These are phyloP conservation scores for Microstroma glucosiphilum DNA, from an alignment of 1,284 basidiomycete species.

Conservation along the genomic window DNA sequence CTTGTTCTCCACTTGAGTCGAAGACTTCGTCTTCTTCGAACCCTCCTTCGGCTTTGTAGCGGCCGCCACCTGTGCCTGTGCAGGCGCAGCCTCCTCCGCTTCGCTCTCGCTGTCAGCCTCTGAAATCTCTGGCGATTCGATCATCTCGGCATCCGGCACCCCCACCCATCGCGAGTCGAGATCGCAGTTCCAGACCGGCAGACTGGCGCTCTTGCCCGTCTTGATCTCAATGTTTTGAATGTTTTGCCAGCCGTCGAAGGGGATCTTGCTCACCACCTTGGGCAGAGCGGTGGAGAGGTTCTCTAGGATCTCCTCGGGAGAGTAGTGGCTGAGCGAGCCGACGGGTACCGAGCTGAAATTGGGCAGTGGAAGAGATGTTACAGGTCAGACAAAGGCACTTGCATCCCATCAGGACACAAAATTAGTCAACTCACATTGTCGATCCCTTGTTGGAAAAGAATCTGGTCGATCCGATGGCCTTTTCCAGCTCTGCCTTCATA, in stretches of 20 bases:
- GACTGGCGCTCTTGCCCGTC: conserved; percentile 71
- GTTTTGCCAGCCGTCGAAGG: conserved; percentile 80
- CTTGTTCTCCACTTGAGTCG: neutral
- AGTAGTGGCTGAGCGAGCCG: conserved; percentile 65
- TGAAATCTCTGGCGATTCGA: neutral
- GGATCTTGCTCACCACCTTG: conserved; percentile 59
- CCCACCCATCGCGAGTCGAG: conserved; percentile 52
- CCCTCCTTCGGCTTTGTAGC: neutral
- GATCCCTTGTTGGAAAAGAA: conserved; percentile 61
- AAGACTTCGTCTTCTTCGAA: conserved; percentile 6
- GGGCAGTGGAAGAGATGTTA: neutral
- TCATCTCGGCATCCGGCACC: conserved; percentile 12
- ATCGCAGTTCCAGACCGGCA: conserved; percentile 81
- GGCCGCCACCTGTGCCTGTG: conserved; percentile 3
- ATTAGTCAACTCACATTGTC: conserved; percentile 12
- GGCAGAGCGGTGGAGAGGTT: conserved; percentile 78
- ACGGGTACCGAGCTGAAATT: conserved; percentile 71
- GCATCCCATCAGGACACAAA: neutral
- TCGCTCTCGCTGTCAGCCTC: neutral
- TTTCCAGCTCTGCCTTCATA: conserved; percentile 80
- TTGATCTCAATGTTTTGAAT: conserved; percentile 86
- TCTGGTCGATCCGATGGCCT: conserved; percentile 83
- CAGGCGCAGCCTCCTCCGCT: neutral
- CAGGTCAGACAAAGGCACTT: conserved; percentile 14
- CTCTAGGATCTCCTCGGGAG: conserved; percentile 65